Evolutionary conservation across 192 early-diverging fungal genomes (phyloP).

Genomic region (Gryganskiella cystojenkinii): DNA sequence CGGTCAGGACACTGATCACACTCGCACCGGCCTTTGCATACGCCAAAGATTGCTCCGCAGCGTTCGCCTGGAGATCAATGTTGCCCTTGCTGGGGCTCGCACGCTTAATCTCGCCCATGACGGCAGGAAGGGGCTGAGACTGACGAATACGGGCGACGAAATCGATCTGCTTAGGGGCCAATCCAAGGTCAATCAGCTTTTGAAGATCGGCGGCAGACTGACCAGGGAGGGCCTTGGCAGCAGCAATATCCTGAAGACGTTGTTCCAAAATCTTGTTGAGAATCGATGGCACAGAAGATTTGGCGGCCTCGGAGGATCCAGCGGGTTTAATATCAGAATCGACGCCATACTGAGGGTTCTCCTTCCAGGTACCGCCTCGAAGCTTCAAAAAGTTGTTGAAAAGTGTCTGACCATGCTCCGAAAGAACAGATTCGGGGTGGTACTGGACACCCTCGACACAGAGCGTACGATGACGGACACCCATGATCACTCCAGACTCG

Average conservation of each 20-base stretch:
- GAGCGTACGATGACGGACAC: conserved; percentile 88
- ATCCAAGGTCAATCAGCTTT: conserved; percentile 71
- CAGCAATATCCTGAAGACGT: conserved; percentile 82
- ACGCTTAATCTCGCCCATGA: conserved; percentile 98
- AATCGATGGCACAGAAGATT: conserved; percentile 68
- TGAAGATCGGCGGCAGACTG: conserved; percentile 73
- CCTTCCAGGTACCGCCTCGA: conserved; percentile 88
- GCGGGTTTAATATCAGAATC: conserved; percentile 61
- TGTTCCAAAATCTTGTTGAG: conserved; percentile 86
- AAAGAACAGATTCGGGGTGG: conserved; percentile 98
- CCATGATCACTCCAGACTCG: conserved; percentile 91
- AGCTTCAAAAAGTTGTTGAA: conserved; percentile 93
- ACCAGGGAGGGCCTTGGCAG: conserved; percentile 78
- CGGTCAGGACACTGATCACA: conserved; percentile 97
- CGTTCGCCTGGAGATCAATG: conserved; percentile 86
- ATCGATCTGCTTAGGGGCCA: conserved; percentile 83
- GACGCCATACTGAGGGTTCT: conserved; percentile 63
- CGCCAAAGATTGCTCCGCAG: conserved; percentile 84
- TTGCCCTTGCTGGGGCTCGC: conserved; percentile 96
- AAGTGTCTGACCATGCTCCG: conserved; percentile 89
- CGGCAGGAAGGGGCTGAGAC: conserved; percentile 67
- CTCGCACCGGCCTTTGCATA: conserved; percentile 93
- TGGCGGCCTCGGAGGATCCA: conserved; percentile 42
- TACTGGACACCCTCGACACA: conserved; percentile 98
- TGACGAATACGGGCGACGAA: conserved; percentile 78